Conservation (phyloP, 129 eudicot genomes). For the Chrysanthemum lavandulifolium region DNA sequence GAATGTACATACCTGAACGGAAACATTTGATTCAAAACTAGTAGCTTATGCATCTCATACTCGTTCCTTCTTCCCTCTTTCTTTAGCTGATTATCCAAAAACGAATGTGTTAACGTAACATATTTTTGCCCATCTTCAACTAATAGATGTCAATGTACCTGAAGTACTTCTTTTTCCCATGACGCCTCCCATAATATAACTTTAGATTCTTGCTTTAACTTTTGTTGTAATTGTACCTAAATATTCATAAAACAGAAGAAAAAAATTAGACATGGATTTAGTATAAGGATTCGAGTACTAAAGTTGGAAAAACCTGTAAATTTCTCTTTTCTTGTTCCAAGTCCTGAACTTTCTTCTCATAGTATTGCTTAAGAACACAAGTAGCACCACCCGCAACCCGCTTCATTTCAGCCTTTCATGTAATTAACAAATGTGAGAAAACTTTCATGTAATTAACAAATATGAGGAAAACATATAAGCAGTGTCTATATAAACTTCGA, state of each 20-base stretch:
- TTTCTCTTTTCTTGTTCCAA: conserved; percentile 82
- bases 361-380: conserved; percentile 80
- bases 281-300: conserved; percentile 2
- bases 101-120: neutral
- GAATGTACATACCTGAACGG: conserved; percentile 62
- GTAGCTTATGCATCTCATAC: conserved; percentile 95
- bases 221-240: conserved; percentile 91
- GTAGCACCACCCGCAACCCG: conserved; percentile 63
- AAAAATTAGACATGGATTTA: conserved; percentile 5
- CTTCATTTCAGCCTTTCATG: conserved; percentile 90
- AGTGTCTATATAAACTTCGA: conserved; percentile 15
- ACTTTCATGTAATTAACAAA: too few relatives aligned
- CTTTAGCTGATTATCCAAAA: conserved; percentile 62
- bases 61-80: conserved; percentile 98
- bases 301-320: conserved; percentile 54
- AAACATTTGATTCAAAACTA: conserved; percentile 66
- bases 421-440: neutral
- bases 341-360: conserved; percentile 90
- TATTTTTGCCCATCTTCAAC: neutral
- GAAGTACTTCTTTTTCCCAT: conserved; percentile 95
- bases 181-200: conserved; percentile 83
- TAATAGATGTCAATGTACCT: conserved; percentile 41
- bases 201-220: conserved; percentile 95
- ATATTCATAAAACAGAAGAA: conserved; percentile 10
- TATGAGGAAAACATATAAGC: neutral